Evolutionary conservation across 2,329 filamentous ascomycete genomes (phyloP).

Genomic region (Cadophora sp.): DNA sequence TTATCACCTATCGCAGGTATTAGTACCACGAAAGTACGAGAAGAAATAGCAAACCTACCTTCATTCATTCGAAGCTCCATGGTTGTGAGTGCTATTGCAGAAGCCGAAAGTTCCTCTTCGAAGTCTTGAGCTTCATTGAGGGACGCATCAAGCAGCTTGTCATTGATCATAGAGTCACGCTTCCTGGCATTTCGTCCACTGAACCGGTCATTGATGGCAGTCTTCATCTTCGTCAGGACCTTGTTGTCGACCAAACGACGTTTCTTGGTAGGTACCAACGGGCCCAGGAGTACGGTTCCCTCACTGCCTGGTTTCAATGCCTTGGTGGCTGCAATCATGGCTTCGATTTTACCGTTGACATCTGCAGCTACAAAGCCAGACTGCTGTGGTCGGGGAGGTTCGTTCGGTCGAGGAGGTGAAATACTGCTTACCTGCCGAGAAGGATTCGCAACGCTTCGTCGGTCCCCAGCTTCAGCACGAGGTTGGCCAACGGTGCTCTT

Average conservation of each 20-base stretch:
- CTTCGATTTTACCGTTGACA: slow-evolving; percentile 30
- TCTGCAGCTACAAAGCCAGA: slow-evolving; percentile 16
- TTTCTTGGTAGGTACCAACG: slow-evolving; percentile 31
- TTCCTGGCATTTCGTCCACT: slow-evolving; percentile 25
- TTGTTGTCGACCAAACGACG: slow-evolving; percentile 33
- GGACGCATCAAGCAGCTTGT: slow-evolving; percentile 23
- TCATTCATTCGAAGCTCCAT: slow-evolving; percentile 38
- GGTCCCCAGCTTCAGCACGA: slow-evolving; percentile 4
- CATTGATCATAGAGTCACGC: slow-evolving; percentile 29
- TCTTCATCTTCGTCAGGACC: slow-evolving; percentile 34
- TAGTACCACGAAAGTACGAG: not conserved
- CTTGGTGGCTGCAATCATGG: slow-evolving; percentile 33
- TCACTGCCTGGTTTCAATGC: slow-evolving; percentile 28
- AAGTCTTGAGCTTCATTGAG: slow-evolving; percentile 22
- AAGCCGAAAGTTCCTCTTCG: slow-evolving; percentile 24
- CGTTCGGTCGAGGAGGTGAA: not conserved
- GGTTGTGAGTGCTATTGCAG: slow-evolving; percentile 13
- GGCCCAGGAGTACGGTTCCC: slow-evolving; percentile 14
- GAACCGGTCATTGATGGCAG: slow-evolving; percentile 33
- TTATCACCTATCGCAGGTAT: slow-evolving; percentile 31
- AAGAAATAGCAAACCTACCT: slow-evolving; percentile 23
- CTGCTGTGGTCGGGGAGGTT: slow-evolving; percentile 1
- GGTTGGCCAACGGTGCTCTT: slow-evolving; percentile 18
- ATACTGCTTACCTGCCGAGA: slow-evolving; percentile 9
- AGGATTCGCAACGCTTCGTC: not conserved